phyloP scores from a whole-genome alignment of 331 rosid genomes.

The Quercus lobata region DNA sequence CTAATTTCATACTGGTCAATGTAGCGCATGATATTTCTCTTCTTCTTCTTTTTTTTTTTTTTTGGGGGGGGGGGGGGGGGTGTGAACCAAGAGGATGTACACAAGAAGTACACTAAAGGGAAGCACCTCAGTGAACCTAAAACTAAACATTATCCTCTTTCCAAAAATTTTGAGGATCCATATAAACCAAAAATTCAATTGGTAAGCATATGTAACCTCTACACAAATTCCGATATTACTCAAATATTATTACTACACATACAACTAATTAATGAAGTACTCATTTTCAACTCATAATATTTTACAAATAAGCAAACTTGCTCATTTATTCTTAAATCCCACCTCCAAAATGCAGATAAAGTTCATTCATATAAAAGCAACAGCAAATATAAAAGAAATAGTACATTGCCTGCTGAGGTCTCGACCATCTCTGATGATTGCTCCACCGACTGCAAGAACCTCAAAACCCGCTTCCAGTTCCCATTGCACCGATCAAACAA shows the following conservation, averaged over 20 bases:
- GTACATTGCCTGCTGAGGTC: conserved; percentile 97
- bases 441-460: conserved; percentile 86
- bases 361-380: conserved; percentile 1
- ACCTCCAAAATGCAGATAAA: conserved; percentile 14
- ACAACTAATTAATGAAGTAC: too few relatives aligned
- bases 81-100: too few relatives aligned
- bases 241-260: too few relatives aligned
- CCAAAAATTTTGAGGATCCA: background rate
- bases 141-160: background rate
- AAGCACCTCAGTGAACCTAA: background rate
- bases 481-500: conserved; percentile 67
- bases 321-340: background rate
- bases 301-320: too few relatives aligned
- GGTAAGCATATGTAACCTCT: background rate
- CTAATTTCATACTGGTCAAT: background rate
- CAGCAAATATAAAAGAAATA: conserved; percentile 32
- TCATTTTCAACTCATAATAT: too few relatives aligned
- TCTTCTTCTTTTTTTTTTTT: too few relatives aligned
- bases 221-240: too few relatives aligned
- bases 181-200: background rate
- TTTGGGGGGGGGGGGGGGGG: too few relatives aligned
- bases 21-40: background rate
- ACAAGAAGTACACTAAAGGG: background rate
- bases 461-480: conserved; percentile 82
- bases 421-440: conserved; percentile 65